Evolutionary conservation across 2,329 filamentous ascomycete species (phyloP), one percentile per base, ranked within the genome.

Genomic region (Cryphonectria japonica): DNA sequence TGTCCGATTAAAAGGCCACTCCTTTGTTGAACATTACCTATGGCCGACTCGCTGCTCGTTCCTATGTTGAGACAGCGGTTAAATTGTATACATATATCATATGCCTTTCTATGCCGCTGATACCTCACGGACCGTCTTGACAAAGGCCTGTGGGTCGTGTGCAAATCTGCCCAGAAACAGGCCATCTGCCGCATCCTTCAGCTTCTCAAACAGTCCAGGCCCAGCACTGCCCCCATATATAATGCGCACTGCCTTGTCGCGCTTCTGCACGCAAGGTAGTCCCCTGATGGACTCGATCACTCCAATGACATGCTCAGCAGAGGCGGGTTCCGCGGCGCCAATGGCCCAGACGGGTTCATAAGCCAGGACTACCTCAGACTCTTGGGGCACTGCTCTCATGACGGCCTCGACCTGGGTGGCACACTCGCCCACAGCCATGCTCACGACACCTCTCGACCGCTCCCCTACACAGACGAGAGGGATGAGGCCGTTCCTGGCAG

Each of bases 321-420:
- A 86, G 0, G 93, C 93, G 2, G 93, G 93, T 76, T 91, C 84
- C 1, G 86, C 83, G 13, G 93, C 90, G 0, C 93, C 93, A 79
- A 96, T 97, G 0, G 93, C 93, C 93, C 93, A 97, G 1, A 96
- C 93, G 9, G 93, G 93, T 83, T 97, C 93, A 78, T 97, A 97
- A 0, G 93, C 93, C 70, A 97, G 85, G 8, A 95, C 87, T 6
- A 96, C 86, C 64, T 94, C 91, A 0, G 89, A 87, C 22, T 88
- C 84, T 14, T 83, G 83, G 0, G 89, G 86, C 9, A 95, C 82
- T 0, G 84, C 86, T 0, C 82, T 82, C 67, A 96, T 78, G 2
- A 93, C 89, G 1, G 88, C 83, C 54, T 85, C 84, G 69, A 97
- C 84, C 80, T 95, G 92, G 5, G 82, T 81, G 50, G 82, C 83